A percentile compares a stretch with the other conserved stretches of the same genome.
phyloP scores from a whole-genome alignment of 257 asterid species.

The Lycium ferocissimum region DNA sequence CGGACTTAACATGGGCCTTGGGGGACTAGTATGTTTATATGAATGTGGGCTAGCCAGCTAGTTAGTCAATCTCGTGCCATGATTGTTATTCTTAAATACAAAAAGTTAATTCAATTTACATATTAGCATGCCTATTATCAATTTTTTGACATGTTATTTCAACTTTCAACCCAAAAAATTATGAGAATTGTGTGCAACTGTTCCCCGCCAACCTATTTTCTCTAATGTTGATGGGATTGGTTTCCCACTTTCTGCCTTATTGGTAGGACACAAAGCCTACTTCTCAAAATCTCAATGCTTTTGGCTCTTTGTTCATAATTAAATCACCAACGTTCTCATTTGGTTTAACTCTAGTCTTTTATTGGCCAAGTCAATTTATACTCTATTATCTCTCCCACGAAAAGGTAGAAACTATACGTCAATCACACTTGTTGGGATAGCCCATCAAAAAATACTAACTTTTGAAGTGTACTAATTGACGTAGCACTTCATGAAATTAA shows the following conservation, averaged over 20 bases:
- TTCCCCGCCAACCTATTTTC: background rate
- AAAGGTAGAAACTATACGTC: background rate
- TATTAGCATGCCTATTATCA: background rate
- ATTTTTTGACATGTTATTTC: background rate
- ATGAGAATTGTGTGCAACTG: conserved; percentile 16
- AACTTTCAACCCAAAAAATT: conserved; percentile 26
- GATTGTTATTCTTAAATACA: background rate
- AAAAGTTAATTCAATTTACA: background rate
- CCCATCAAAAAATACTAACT: background rate
- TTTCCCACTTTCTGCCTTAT: conserved; percentile 25
- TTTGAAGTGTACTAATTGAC: too few species aligned
- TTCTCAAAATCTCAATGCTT: background rate
- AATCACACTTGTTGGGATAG: background rate
- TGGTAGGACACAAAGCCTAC: background rate
- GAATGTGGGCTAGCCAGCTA: too few species aligned
- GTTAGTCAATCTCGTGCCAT: background rate
- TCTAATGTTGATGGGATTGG: conserved; percentile 20
- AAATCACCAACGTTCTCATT: background rate
- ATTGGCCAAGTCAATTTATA: background rate
- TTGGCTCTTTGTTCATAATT: conserved; percentile 18
- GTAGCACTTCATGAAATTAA: background rate
- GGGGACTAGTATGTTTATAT: too few species aligned
- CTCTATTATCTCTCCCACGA: background rate
- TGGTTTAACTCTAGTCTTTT: background rate
- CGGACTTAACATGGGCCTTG: too few species aligned